Conservation (phyloP, 2,329 filamentous ascomycete genomes). For the Penicillium vulpinum region DNA sequence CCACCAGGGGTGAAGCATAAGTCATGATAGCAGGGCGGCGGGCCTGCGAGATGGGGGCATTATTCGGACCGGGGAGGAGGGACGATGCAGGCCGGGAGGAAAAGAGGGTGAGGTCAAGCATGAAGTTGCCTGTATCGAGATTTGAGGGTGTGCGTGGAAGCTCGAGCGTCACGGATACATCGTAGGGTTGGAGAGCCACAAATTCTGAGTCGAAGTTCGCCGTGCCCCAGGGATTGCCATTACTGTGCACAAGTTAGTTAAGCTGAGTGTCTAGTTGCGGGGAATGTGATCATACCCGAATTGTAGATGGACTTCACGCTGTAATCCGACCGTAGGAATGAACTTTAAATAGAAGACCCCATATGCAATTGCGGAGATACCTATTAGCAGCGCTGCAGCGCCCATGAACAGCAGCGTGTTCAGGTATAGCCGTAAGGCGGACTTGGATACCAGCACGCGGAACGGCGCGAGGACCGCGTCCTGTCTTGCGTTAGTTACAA, state of each 20-base stretch:
- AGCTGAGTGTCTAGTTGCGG: background rate
- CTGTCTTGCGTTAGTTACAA: slow-evolving; percentile 41
- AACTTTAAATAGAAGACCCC: slow-evolving; percentile 67
- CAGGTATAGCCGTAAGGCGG: slow-evolving; percentile 65
- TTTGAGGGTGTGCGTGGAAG: slow-evolving; percentile 79
- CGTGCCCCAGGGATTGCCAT: slow-evolving; percentile 55
- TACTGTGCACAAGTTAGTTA: slow-evolving; percentile 27
- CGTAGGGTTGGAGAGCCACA: slow-evolving; percentile 75
- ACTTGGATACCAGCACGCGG: slow-evolving; percentile 58
- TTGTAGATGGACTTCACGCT: slow-evolving; percentile 64
- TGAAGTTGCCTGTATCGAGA: slow-evolving; percentile 82
- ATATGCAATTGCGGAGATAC: slow-evolving; percentile 62
- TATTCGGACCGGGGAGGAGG: slow-evolving; percentile 29
- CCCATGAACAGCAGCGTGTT: slow-evolving; percentile 56
- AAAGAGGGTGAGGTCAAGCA: slow-evolving; percentile 77
- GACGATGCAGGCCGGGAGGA: slow-evolving; percentile 44
- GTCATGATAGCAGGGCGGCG: slow-evolving; percentile 76
- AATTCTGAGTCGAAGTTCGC: slow-evolving; percentile 55
- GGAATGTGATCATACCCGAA: slow-evolving; percentile 52
- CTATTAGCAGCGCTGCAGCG: slow-evolving; percentile 57
- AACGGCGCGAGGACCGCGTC: slow-evolving; percentile 56
- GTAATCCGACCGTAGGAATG: slow-evolving; percentile 65
- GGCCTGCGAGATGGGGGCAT: slow-evolving; percentile 60
- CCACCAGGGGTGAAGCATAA: slow-evolving; percentile 71
- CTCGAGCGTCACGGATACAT: slow-evolving; percentile 71